These are phyloP conservation scores for Bombardia bombarda DNA, from an alignment of 495 filamentous ascomycete species.

Conservation along the genomic window DNA sequence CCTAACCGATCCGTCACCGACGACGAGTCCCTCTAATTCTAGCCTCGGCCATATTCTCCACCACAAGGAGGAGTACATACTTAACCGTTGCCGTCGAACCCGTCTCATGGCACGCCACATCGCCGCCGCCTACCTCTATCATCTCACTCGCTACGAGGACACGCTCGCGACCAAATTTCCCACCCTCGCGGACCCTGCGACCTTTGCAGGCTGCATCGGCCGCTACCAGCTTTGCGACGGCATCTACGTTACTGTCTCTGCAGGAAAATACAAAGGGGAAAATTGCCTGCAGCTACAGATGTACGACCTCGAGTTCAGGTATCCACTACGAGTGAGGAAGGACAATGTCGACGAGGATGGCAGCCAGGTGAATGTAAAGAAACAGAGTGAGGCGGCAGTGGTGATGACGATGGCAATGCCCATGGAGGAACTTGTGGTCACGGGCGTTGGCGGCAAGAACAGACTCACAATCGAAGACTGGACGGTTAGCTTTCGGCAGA, in stretches of 20 bases:
- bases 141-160: background rate
- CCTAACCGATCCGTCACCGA: no score
- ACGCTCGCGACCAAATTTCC: background rate
- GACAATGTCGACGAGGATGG: background rate
- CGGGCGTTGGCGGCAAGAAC: conserved; percentile 10
- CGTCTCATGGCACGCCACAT: background rate
- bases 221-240: background rate
- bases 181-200: background rate
- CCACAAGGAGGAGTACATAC: background rate
- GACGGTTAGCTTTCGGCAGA: conserved; percentile 6
- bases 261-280: background rate
- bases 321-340: conserved; percentile 5
- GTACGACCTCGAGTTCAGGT: conserved; percentile 1
- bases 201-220: background rate
- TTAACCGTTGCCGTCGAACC: background rate
- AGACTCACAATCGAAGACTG: conserved; percentile 2
- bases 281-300: background rate
- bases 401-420: conserved; percentile 10
- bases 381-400: background rate
- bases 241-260: background rate
- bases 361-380: conserved; percentile 2
- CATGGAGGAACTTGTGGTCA: conserved; percentile 6
- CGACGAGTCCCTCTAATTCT: no score
- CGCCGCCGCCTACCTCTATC: background rate
- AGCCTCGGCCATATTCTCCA: background rate